Conservation (phyloP, 2,329 filamentous ascomycete genomes). For the Tolypocladium ophioglossoides region DNA sequence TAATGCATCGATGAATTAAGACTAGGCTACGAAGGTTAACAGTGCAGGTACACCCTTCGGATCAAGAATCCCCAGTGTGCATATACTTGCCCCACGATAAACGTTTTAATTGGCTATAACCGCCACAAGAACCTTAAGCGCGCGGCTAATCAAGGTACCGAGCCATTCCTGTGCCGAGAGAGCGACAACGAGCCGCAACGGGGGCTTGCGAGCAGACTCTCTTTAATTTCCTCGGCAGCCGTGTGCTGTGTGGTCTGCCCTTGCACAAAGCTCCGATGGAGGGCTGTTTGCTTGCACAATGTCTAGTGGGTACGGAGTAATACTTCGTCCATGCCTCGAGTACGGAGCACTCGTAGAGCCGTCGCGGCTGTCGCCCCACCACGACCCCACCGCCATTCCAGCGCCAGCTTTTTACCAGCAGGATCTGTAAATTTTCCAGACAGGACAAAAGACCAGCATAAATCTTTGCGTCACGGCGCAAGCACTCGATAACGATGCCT, state of each 20-base stretch:
- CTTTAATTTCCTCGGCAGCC: not conserved
- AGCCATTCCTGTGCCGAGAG: not conserved
- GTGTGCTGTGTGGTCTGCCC: not conserved
- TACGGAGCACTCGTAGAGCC: no score
- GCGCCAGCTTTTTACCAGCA: not conserved
- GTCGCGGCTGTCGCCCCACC: not conserved
- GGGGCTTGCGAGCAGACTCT: not conserved
- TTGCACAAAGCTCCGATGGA: not conserved
- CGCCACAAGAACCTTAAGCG: not conserved
- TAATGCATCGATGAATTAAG: not conserved
- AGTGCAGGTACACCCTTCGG: no score
- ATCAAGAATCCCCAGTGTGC: no score
- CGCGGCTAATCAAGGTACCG: constrained; percentile 1
- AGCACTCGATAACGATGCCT: not conserved
- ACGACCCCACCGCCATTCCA: not conserved
- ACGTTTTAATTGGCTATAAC: not conserved
- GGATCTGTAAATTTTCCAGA: not conserved
- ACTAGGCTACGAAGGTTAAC: no score
- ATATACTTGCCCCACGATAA: no score
- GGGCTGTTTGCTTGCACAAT: not conserved
- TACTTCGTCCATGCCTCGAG: no score
- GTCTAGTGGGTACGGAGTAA: not conserved
- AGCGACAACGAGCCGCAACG: not conserved
- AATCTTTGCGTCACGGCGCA: not conserved
- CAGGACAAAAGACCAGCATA: not conserved